Evolutionary conservation across 176 grass and related monocot species (phyloP), one percentile per base, ranked within the genome.

Genomic region (Saccharum officinarum): DNA sequence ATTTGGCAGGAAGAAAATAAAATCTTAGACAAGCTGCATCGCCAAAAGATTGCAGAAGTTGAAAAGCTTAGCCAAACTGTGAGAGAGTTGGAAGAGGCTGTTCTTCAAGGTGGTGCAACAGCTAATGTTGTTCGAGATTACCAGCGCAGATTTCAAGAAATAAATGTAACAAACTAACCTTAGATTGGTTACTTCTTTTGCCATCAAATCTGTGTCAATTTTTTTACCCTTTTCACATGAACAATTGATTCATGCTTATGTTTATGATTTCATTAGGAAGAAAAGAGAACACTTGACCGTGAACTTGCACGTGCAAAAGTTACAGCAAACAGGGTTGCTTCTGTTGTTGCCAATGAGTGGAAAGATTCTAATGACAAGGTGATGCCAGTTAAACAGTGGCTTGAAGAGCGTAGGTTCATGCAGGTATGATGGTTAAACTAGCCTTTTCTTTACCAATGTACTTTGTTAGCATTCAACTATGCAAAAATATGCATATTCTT

Each of bases 311-410:
- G 97, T 76, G 86, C 97, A 33, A 99, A 97, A 88, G 93, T 97
- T 80, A 86, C 82, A 57, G 97, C 94, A 86, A 99, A 99, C 88
- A 94, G 97, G 76, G 94, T 97, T 82, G 97, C 97, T 77, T 84
- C 89, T 76, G 97, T 97, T 66, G 97, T 97, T 79, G 97, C 97
- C 6, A 99, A 99, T 89, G 97, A 99, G 74, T 99, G 97, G 97
- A 99, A 99, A 87, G 97, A 99, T 94, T 92, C 93, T 68, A 99
- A 92, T 90, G 97, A 99, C 79, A 99, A 99, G 89, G 97, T 99
- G 31, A 99, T 99, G 97, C 97, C 97, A 49, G 97, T 99, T 60
- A 99, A 91, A 91, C 94, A 99, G 73, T 99, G 97, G 97, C 94
- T 99, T 62, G 97, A 99, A 84, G 97, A 99, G 31, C 89, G 97